These are phyloP conservation scores for Tetrapyrgos nigripes DNA, from an alignment of 1,284 basidiomycete species.

Conservation along the genomic window DNA sequence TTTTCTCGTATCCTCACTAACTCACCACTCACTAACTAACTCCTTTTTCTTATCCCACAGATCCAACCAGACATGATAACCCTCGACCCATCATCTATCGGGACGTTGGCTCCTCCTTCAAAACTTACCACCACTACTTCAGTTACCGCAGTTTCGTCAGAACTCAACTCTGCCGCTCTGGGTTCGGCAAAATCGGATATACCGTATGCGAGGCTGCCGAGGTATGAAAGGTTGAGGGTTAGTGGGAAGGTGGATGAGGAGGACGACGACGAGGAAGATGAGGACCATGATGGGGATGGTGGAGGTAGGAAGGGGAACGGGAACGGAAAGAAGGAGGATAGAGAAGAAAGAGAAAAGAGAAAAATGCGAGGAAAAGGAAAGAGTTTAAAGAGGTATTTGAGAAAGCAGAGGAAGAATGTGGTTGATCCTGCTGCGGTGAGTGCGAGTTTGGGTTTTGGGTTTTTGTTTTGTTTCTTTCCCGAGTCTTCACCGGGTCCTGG, in stretches of 20 bases:
- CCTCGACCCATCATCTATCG: slow-evolving; percentile 86
- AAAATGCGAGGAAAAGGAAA: slow-evolving; percentile 89
- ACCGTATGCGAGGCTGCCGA: slow-evolving; percentile 75
- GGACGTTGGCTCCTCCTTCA: slow-evolving; percentile 68
- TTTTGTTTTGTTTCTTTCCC: not conserved
- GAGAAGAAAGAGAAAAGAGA: slow-evolving; percentile 71
- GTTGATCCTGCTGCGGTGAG: slow-evolving; percentile 86
- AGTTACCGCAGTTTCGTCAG: slow-evolving; percentile 49
- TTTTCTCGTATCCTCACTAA: not conserved
- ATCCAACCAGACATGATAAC: slow-evolving; percentile 95
- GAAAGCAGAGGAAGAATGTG: slow-evolving; percentile 93
- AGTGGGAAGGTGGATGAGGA: slow-evolving; percentile 77
- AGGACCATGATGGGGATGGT: slow-evolving; percentile 39
- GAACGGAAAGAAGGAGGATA: slow-evolving; percentile 39
- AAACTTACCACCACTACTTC: slow-evolving; percentile 59
- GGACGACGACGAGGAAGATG: slow-evolving; percentile 45
- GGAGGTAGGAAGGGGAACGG: slow-evolving; percentile 24
- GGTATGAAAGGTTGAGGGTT: slow-evolving; percentile 74
- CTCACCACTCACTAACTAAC: too few species aligned
- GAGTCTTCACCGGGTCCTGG: slow-evolving; percentile 19
- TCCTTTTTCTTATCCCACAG: too few species aligned
- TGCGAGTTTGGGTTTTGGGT: not conserved
- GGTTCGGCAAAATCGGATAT: slow-evolving; percentile 44
- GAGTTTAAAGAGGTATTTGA: slow-evolving; percentile 82
- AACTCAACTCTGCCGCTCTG: not conserved